phyloP scores from a whole-genome alignment of 1,284 basidiomycete species.

The Xerocomus minutiporus region DNA sequence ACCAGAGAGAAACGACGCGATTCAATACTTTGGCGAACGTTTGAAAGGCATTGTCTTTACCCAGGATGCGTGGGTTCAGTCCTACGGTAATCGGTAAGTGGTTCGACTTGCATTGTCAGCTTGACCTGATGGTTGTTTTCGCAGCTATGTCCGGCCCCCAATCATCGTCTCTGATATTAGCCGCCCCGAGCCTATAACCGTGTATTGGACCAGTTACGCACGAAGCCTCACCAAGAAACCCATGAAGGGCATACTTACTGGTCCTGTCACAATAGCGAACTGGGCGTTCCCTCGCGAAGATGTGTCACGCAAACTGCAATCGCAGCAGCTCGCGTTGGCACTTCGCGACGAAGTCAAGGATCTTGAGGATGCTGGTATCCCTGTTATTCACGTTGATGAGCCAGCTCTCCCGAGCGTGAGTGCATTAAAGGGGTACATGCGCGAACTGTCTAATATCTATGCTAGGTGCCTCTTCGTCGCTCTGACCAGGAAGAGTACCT shows the following conservation, averaged over 20 bases:
- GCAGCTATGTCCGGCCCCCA: constrained; percentile 95
- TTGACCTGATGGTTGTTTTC: constrained; percentile 30
- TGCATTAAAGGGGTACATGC: constrained; percentile 14
- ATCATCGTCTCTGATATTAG: constrained; percentile 99
- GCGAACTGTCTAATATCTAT: constrained; percentile 16
- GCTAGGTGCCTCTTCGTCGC: constrained; percentile 72
- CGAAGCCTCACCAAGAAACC: constrained; percentile 92
- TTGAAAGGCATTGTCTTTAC: constrained; percentile 96
- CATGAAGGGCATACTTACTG: constrained; percentile 99
- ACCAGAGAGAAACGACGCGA: constrained; percentile 99
- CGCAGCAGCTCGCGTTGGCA: constrained; percentile 96
- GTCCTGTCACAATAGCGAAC: constrained; percentile 86
- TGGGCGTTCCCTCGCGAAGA: constrained; percentile 99
- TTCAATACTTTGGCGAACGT: constrained; percentile 99
- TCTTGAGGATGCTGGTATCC: constrained; percentile 96
- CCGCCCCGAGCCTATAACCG: constrained; percentile 91
- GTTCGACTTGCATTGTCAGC: neutral
- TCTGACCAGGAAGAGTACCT: constrained; percentile 91
- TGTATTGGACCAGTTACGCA: constrained; percentile 95
- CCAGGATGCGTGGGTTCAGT: constrained; percentile 99
- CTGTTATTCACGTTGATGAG: constrained; percentile 99
- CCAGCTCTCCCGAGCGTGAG: constrained; percentile 92
- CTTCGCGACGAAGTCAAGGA: constrained; percentile 99
- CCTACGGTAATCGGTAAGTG: constrained; percentile 82
- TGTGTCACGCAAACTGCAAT: constrained; percentile 94